Percentiles rank a stretch among this genome's conserved stretches.
Conservation (phyloP, 1,284 basidiomycete genomes). For the Ceratobasidium sp. region DNA sequence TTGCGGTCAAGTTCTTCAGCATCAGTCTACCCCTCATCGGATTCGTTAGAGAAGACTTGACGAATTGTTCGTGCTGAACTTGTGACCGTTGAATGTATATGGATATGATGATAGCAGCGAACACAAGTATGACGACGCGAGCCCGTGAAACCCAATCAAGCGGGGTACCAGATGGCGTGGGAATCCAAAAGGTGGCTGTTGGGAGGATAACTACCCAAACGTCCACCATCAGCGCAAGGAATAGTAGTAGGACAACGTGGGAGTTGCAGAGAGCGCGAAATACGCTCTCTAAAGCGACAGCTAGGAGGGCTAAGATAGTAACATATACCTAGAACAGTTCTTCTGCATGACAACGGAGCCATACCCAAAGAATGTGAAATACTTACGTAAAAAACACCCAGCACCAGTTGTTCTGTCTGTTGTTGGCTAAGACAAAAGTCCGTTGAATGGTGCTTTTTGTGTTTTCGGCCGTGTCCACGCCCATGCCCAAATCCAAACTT, state of each 20-base stretch:
- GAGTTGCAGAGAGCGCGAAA: slow-evolving; percentile 14
- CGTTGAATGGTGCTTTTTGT: not conserved
- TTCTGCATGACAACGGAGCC: no score
- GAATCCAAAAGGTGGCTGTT: not conserved
- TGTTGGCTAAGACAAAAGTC: slow-evolving; percentile 26
- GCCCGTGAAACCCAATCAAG: slow-evolving; percentile 4
- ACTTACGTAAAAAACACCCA: slow-evolving; percentile 28
- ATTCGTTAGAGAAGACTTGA: not conserved
- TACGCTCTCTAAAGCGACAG: slow-evolving; percentile 14
- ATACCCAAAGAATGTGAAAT: no score
- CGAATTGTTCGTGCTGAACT: not conserved
- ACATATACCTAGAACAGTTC: not conserved
- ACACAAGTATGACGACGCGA: slow-evolving; percentile 18
- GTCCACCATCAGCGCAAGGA: slow-evolving; percentile 15
- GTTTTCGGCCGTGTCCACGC: slow-evolving; percentile 8
- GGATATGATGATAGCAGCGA: slow-evolving; percentile 9
- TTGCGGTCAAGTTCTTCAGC: slow-evolving; percentile 18
- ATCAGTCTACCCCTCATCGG: slow-evolving; percentile 10
- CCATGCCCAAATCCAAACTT: slow-evolving; percentile 21
- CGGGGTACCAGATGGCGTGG: not conserved
- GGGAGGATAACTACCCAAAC: slow-evolving; percentile 14
- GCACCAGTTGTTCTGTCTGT: slow-evolving; percentile 9
- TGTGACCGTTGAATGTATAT: not conserved
- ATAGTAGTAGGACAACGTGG: slow-evolving; percentile 10
- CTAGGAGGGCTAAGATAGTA: slow-evolving; percentile 18